Evolutionary conservation across 1,139 yeast species (phyloP).

Genomic region (Arxiozyma telluris): DNA sequence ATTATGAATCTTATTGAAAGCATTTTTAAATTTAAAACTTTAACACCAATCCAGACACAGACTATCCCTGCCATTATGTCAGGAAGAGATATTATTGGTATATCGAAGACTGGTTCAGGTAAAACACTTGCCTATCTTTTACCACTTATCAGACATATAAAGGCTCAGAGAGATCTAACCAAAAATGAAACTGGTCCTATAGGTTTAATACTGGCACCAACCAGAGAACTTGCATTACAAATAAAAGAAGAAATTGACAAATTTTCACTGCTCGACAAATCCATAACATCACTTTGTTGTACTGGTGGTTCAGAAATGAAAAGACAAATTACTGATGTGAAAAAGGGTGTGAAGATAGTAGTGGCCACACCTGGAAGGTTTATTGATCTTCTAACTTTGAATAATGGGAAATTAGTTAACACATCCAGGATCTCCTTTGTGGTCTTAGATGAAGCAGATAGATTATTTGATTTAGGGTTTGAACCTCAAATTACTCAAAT

Average conservation of each 20-base stretch:
- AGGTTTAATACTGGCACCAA: slow-evolving; percentile 79
- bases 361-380: slow-evolving; percentile 96
- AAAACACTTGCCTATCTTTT: slow-evolving; percentile 82
- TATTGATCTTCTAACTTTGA: slow-evolving; percentile 80
- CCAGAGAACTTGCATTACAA: slow-evolving; percentile 86
- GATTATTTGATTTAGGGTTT: slow-evolving; percentile 96
- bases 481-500: slow-evolving; percentile 92
- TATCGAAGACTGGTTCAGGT: slow-evolving; percentile 96
- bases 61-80: slow-evolving; percentile 86
- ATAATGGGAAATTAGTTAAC: slow-evolving; percentile 68
- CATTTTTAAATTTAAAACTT: slow-evolving; percentile 19
- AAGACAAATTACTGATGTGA: slow-evolving; percentile 69
- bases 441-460: slow-evolving; percentile 91
- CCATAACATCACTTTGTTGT: slow-evolving; percentile 61
- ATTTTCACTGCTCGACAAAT: slow-evolving; percentile 43
- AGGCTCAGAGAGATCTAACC: slow-evolving; percentile 53
- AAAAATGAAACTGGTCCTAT: slow-evolving; percentile 59
- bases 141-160: slow-evolving; percentile 77
- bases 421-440: slow-evolving; percentile 65
- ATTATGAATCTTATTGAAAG: slow-evolving; percentile 45
- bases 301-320: slow-evolving; percentile 92
- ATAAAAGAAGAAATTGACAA: slow-evolving; percentile 58
- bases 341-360: slow-evolving; percentile 69
- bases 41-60: slow-evolving; percentile 87
- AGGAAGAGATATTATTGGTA: slow-evolving; percentile 85